Evolutionary conservation across 2,329 filamentous ascomycete genomes (phyloP), one percentile per base, ranked within the genome.

Genomic region (Dothideomycetes sp.): DNA sequence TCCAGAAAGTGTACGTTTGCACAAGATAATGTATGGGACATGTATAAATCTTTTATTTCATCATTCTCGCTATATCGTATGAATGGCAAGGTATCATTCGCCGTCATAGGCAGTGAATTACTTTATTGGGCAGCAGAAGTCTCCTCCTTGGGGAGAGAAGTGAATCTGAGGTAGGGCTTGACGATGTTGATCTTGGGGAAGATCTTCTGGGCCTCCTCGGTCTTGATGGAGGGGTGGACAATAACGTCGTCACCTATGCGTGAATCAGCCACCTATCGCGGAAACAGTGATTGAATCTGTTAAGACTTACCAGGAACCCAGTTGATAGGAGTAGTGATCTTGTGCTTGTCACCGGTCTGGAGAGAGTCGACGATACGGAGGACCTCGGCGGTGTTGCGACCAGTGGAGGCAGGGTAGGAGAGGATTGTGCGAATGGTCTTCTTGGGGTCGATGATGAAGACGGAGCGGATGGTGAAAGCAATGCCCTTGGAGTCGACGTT

Each of bases 361-460:
- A 71, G 63, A 40, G 64, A 68, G 57, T 71, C 68, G 45, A 71
- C 61, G 24, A 71, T 64, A 46, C 68, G 67, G 18, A 71, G 62
- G 10, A 71, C 68, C 57, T 71, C 68, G 33, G 68, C 67, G 27
- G 67, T 68, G 64, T 71, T 71, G 53, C 68, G 66, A 45, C 75
- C 74, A 27, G 74, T 78, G 41, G 71, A 75, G 35, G 75, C 75
- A 18, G 74, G 74, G 66, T 79, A 79, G 47, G 71, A 71, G 45
- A 79, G 64, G 54, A 77, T 78, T 42, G 72, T 66, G 50, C 74
- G 73, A 56, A 79, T 78, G 46, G 68, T 76, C 69, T 77, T 77
- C 64, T 72, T 73, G 43, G 74, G 75, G 64, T 79, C 74, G 59
- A 79, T 76, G 60, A 78, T 63, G 64, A 78, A 79, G 55, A 79